Base-by-base conservation (phyloP, 2,329 filamentous ascomycete species). In the Colletotrichum costaricense region DNA sequence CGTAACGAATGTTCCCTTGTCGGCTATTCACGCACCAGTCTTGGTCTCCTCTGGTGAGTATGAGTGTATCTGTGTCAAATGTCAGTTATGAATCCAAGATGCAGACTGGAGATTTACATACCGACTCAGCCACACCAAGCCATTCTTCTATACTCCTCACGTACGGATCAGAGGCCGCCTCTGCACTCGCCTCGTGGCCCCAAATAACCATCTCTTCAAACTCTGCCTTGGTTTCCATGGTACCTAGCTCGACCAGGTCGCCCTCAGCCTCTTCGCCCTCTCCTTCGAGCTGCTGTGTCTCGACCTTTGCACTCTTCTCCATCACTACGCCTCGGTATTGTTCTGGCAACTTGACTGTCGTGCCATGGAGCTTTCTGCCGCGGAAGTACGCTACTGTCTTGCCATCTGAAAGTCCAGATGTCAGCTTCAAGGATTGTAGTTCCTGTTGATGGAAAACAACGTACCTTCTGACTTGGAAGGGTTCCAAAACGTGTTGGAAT, bases 191-290 rank as follows among this genome's bases (percentile, higher is more conserved):
- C 76, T 97, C 95, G 81, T 98, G 95, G 0, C 90, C 92, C 95
- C 95, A 98, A n/a, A 98, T 88, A 3, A 94, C 84, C 63, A 98
- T 81, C 67, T 93, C 87, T 7, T 95, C 90, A 79, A 98, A 98
- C 19, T 87, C 87, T 1, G 91, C 91, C 24, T 91, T 86, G 56
- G 90, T 85, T 63, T 93, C 88, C 76, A 96, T 83, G 24, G 86
- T 86, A 11, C 90, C 88, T 1, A 89, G 81, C 8, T 79, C 78
- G 54, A 84, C 78, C 19, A 85, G 84, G 2, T 86, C 84, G 1
- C 85, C 83, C 19, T 88, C 83, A 11, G 87, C 86, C 2, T 82
- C 78, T 1, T 85, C 80, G 2, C 87, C 86, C 46, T 82, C 79
- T 16, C 84, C 79, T 22, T 82, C 80, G 4, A 78, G 73, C 42